Base-by-base conservation (phyloP, 208 protist species). In the Zelonia costaricensis region DNA sequence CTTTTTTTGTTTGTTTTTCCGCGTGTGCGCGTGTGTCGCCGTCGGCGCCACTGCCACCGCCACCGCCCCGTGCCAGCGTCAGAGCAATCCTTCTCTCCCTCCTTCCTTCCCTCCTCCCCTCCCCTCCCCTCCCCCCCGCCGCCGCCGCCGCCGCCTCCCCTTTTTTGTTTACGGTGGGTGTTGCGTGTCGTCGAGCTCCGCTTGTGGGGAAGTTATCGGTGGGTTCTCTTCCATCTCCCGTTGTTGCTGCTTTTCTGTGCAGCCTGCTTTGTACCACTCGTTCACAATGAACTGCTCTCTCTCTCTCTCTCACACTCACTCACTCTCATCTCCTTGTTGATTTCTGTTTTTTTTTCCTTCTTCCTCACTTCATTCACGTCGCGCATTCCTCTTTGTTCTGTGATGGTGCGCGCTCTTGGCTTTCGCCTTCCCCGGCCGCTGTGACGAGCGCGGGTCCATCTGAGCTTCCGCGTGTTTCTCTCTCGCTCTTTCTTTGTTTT, bases 401-500 rank as follows among this genome's bases (percentile, higher is more conserved):
- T 15, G 31, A 25, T 45, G 3, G 4, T 38, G 15, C 16, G 20
- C 31, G 3, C 45, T 42, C 49, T 20, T 6, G 13, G 23, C 43
- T 28, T 31, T 64, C 20, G 30, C 42, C 38, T 10, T 62, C 22
- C 6, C 13, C n/a, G 13, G 3, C n/a, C 38, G 13, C 38, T 42
- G 12, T 42, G 12, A 16, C 5, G 38, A 10, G 38, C 38, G 38
- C n/a, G 38, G 38, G 38, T 42, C 13, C 12, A 16, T 42, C 38
- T n/a, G n/a, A n/a, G n/a, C n/a, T n/a, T n/a, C n/a, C n/a, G n/a
- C 13, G 13, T 42, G 13, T 42, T 10, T 16, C 38, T 35, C 18
- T 52, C 33, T 39, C 47, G 40, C 25, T 35, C n/a, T 61, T 20
- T 42, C 27, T 62, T 27, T 69, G 7, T 38, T 61, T 27, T 25